Evolutionary conservation across 345 rosid genomes (phyloP), one percentile per base, ranked within the genome.

Genomic region (Corchorus capsularis): DNA sequence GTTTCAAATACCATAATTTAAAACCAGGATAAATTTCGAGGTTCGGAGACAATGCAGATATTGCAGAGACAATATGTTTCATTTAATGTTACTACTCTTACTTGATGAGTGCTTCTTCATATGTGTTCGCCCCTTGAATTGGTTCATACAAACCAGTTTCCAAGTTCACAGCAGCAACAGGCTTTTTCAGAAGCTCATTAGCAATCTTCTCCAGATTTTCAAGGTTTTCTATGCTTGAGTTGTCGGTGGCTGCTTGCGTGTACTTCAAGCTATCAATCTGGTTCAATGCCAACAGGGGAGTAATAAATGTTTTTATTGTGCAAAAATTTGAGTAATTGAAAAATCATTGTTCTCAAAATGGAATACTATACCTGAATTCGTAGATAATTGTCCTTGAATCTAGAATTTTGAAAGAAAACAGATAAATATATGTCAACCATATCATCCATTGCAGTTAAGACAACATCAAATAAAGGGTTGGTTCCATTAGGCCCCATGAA

Each of bases 391-490:
- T 77, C 63, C 34, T 76, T 76, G 22, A 45, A 19, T 19, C 19
- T 66, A 67, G 39, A 63, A 78, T 4, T 85, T 76, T 45, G 82
- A 69, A 84, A 87, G 37, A 81, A 74, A 0, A 77, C 65, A 4
- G 81, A 76, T 34, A 85, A 59, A 22, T 89, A 88, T 6, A 70
- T 63, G 47, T 86, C 87, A 41, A 86, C 83, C 92, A 88, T 79
- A 71, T 83, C 88, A 0, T 78, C 67, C 22, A 84, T 82, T 2
- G 90, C 86, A 57, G 85, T 85, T 6, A 49, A 80, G 20, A 87
- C 85, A 3, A 71, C 80, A 77, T 87, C 86, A 13, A 84, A 66
- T 35, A 87, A 27, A 0, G 87, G 89, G 15, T 79, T 79, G 5
- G 80, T 63, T 0, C 70, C 66, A 12, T 69, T 63, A 32, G 63